phyloP scores from a whole-genome alignment of 306 rosid species.

The Sphenostylis stenocarpa region DNA sequence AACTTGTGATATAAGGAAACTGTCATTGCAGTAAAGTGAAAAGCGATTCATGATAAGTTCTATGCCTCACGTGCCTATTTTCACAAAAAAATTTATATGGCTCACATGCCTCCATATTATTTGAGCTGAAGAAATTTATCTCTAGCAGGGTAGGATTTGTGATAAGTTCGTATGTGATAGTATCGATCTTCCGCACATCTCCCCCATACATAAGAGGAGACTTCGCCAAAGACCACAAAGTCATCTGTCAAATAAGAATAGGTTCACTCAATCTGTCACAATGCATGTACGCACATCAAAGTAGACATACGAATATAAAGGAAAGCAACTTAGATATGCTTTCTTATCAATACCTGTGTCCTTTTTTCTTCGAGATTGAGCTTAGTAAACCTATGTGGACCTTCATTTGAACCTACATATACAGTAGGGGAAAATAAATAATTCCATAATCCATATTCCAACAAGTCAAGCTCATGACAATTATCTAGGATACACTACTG shows the following conservation, averaged over 20 bases:
- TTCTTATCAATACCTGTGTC: constrained; percentile 65
- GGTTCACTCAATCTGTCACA: constrained; percentile 9
- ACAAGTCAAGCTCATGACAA: constrained; percentile 21
- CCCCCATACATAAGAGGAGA: constrained; percentile 99
- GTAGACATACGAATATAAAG: not conserved
- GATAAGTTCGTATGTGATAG: constrained; percentile 50
- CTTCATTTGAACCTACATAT: constrained; percentile 68
- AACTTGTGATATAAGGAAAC: constrained; percentile 59
- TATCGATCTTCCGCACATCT: constrained; percentile 72
- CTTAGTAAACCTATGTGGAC: constrained; percentile 67
- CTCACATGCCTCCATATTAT: constrained; percentile 78
- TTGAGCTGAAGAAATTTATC: constrained; percentile 71
- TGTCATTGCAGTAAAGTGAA: constrained; percentile 42
- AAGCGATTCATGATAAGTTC: not conserved
- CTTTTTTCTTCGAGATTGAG: constrained; percentile 68
- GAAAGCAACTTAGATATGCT: constrained; percentile 14
- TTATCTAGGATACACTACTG: not conserved
- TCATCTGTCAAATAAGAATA: constrained; percentile 57
- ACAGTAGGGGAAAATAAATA: not conserved
- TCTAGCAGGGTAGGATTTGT: constrained; percentile 75
- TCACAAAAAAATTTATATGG: constrained; percentile 16
- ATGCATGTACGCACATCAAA: constrained; percentile 2
- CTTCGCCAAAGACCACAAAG: constrained; percentile 88
- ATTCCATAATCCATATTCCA: constrained; percentile 23
- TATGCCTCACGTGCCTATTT: constrained; percentile 11